Percentiles rank a stretch among this genome's conserved stretches.
Conservation (phyloP, 1,284 basidiomycete species). For the Ganoderma multipileum region DNA sequence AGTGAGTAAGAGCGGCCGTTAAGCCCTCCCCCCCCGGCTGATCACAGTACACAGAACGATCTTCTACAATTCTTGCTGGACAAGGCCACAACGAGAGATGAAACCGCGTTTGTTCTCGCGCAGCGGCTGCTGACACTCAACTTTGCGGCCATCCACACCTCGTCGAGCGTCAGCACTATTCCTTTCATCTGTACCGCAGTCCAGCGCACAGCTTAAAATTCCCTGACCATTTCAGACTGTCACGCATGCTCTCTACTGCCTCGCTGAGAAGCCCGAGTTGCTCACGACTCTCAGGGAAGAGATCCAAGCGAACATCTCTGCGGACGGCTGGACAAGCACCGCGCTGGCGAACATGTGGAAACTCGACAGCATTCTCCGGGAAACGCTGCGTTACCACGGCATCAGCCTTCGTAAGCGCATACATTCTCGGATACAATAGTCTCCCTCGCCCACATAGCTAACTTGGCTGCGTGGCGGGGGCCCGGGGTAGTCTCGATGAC, state of each 20-base stretch:
- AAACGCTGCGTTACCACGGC: conserved; percentile 49
- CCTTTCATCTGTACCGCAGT: no score
- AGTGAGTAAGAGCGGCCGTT: not conserved
- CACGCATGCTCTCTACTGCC: conserved; percentile 46
- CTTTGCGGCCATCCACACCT: not conserved
- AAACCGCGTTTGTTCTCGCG: not conserved
- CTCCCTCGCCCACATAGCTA: not conserved
- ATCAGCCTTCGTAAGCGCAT: conserved; percentile 28
- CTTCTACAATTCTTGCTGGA: not conserved
- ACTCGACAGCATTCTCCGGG: conserved; percentile 60
- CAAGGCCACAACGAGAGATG: not conserved
- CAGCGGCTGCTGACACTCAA: not conserved
- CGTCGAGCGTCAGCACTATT: not conserved
- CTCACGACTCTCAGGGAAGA: conserved; percentile 52
- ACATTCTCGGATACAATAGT: no score
- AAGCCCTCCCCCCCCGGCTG: not conserved
- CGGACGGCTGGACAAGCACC: conserved; percentile 54
- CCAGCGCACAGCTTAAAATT: not conserved
- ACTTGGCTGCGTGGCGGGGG: not conserved
- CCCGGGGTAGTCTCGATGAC: conserved; percentile 40
- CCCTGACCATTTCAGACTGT: conserved; percentile 40
- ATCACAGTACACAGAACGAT: not conserved
- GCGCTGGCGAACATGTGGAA: conserved; percentile 52
- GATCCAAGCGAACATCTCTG: conserved; percentile 11
- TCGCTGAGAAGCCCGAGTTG: conserved; percentile 49